phyloP scores from a whole-genome alignment of 106 monocot species.

The Phalaenopsis equestris region DNA sequence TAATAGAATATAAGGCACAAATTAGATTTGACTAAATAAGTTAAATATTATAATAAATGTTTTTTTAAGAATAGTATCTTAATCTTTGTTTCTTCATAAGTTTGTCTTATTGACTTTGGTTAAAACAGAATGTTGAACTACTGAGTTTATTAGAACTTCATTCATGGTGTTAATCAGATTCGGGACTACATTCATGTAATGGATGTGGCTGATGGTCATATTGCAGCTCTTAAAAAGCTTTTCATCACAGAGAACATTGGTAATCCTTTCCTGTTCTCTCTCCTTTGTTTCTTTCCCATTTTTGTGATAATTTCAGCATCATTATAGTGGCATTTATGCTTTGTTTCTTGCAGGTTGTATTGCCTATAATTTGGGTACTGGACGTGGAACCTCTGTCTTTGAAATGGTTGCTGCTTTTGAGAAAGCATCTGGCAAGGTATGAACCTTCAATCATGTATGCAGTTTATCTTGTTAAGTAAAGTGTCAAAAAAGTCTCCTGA shows the following conservation, averaged over 20 bases:
- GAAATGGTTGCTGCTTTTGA: conserved; percentile 94
- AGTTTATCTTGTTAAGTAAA: no score
- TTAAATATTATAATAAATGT: neutral
- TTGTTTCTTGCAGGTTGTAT: conserved; percentile 51
- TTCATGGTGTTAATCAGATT: conserved; percentile 16
- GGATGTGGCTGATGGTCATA: conserved; percentile 77
- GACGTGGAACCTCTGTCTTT: conserved; percentile 63
- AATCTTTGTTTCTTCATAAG: conserved; percentile 3
- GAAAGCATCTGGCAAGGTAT: conserved; percentile 78
- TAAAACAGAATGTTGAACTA: neutral
- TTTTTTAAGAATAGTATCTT: neutral
- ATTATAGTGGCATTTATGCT: neutral
- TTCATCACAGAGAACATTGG: conserved; percentile 26
- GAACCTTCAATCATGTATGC: neutral
- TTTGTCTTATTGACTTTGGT: neutral
- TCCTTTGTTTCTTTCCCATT: neutral
- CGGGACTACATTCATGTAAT: conserved; percentile 65
- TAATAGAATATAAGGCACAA: neutral
- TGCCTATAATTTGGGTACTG: conserved; percentile 87
- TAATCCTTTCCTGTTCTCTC: neutral
- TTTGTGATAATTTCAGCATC: neutral
- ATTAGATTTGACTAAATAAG: neutral
- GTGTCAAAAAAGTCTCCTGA: no score
- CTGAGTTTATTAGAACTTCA: neutral
- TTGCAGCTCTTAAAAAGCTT: conserved; percentile 66